Evolutionary conservation across 1,284 basidiomycete species (phyloP).

Genomic region (Tremellales sp.): DNA sequence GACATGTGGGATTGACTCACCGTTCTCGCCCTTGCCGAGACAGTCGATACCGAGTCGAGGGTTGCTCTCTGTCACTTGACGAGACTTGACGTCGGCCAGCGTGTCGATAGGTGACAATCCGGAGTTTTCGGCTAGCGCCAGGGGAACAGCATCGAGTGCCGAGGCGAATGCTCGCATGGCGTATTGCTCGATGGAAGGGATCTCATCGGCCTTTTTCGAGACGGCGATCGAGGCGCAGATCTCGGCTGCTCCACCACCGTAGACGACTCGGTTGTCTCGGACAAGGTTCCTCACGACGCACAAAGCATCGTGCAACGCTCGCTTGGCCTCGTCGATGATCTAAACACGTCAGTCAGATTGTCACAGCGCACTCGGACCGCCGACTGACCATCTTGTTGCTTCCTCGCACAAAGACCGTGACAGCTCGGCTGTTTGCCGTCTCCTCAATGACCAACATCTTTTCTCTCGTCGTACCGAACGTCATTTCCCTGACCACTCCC

Average conservation of each 20-base stretch:
- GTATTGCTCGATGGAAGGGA: conserved; percentile 96
- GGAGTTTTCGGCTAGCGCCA: conserved; percentile 96
- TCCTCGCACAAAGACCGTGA: conserved; percentile 94
- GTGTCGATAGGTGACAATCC: conserved; percentile 95
- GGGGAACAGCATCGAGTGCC: conserved; percentile 86
- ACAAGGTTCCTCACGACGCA: conserved; percentile 96
- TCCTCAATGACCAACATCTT: conserved; percentile 99
- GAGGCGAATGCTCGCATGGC: conserved; percentile 97
- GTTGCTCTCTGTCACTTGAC: conserved; percentile 84
- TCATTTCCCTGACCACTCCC: conserved; percentile 86
- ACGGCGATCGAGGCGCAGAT: conserved; percentile 94
- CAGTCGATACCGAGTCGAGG: conserved; percentile 91
- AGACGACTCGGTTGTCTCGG: conserved; percentile 93
- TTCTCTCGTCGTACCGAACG: conserved; percentile 95
- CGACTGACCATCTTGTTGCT: conserved; percentile 92
- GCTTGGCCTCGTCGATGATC: conserved; percentile 98
- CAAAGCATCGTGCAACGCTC: conserved; percentile 94
- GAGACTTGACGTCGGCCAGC: conserved; percentile 86
- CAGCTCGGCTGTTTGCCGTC: conserved; percentile 92
- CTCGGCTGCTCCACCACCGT: conserved; percentile 96
- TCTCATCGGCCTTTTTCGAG: conserved; percentile 91
- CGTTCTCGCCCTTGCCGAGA: conserved; percentile 75
- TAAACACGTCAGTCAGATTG: conserved; percentile 40
- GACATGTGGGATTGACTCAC: too few species aligned
- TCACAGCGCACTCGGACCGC: background rate